A percentile compares a stretch with the other conserved stretches of the same genome.
Evolutionary conservation across 352 stramenopile genomes (phyloP).

Genomic region (Poterioochromonas sp.): DNA sequence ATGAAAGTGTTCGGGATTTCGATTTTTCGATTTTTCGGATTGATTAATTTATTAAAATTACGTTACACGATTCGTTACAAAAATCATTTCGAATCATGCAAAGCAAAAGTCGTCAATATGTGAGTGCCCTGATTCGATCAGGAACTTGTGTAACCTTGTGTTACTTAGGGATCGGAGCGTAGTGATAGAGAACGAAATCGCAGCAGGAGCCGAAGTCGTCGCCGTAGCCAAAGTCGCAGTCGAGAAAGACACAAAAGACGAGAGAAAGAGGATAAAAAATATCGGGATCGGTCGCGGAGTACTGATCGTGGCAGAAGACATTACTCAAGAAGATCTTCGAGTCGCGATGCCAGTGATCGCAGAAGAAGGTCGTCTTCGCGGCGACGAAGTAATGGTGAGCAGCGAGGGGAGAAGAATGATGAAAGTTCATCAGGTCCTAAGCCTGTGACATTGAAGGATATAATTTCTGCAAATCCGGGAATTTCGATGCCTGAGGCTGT

Average conservation of each 20-base stretch:
- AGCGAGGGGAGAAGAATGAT: not conserved
- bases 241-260: not conserved
- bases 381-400: not conserved
- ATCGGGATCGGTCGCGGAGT: not conserved
- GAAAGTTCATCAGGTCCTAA: not conserved
- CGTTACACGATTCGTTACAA: too few relatives aligned
- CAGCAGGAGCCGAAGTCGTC: not conserved
- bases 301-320: not conserved
- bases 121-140: too few relatives aligned
- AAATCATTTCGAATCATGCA: too few relatives aligned
- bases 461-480: constrained; percentile 1
- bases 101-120: too few relatives aligned
- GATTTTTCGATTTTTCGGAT: too few relatives aligned
- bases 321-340: not conserved
- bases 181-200: not conserved
- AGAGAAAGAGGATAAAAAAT: not conserved
- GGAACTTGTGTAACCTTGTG: too few relatives aligned
- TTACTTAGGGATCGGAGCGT: too few relatives aligned
- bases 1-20: too few relatives aligned
- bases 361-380: not conserved
- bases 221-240: not conserved
- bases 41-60: too few relatives aligned
- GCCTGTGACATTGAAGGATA: constrained; percentile 20
- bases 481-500: constrained; percentile 27
- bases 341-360: constrained; percentile 16